Percentiles rank a stretch among this genome's conserved stretches.
phyloP scores from a whole-genome alignment of 2,329 filamentous ascomycete species.

The Teratosphaeria destructans region DNA sequence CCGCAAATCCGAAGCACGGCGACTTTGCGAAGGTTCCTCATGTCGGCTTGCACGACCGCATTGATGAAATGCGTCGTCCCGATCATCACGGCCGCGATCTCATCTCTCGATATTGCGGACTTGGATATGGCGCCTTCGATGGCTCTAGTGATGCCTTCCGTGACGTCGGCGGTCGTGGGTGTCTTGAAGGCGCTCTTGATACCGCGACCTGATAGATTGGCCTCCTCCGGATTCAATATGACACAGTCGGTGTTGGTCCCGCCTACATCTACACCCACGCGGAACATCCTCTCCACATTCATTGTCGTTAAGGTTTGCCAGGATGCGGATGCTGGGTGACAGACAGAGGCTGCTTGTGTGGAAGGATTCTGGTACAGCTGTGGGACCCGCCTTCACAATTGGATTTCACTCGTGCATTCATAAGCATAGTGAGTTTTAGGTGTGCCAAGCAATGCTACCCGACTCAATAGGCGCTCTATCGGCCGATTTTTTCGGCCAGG shows the following conservation, averaged over 20 bases:
- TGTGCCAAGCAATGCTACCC: no score
- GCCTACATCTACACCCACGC: conserved; percentile 37
- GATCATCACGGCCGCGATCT: conserved; percentile 36
- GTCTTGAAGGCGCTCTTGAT: conserved; percentile 28
- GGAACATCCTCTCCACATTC: conserved; percentile 1
- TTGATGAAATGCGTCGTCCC: conserved; percentile 38
- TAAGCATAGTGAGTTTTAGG: no score
- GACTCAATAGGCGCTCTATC: background rate
- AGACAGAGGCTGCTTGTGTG: no score
- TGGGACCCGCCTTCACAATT: no score
- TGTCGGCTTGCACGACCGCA: conserved; percentile 28
- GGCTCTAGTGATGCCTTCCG: conserved; percentile 29
- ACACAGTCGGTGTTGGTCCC: conserved; percentile 26
- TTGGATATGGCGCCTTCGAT: conserved; percentile 27
- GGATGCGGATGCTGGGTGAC: no score
- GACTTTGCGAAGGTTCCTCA: conserved; percentile 39
- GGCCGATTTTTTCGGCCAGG: background rate
- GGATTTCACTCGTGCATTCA: no score
- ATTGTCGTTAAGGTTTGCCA: background rate
- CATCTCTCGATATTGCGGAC: conserved; percentile 22
- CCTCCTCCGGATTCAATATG: conserved; percentile 20
- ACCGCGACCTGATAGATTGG: conserved; percentile 15
- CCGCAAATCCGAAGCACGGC: conserved; percentile 38
- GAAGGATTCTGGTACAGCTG: no score
- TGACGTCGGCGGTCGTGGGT: conserved; percentile 27